Conservation (phyloP, 2,329 filamentous ascomycete species). For the Ilyonectria robusta region DNA sequence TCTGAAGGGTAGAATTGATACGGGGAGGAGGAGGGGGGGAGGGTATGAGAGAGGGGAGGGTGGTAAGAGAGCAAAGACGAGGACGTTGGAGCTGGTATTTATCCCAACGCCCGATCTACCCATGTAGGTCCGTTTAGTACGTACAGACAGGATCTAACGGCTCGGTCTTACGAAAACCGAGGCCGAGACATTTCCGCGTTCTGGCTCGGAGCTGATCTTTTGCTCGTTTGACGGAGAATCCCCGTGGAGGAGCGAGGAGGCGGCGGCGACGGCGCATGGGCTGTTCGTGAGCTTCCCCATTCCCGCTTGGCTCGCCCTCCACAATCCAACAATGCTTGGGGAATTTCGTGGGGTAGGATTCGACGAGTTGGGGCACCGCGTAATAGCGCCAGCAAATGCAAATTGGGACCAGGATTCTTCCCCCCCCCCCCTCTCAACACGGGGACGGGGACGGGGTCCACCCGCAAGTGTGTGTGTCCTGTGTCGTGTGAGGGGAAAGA, state of each 20-base stretch:
- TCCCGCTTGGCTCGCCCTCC: not conserved
- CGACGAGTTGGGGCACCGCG: not conserved
- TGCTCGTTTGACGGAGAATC: constrained; percentile 6
- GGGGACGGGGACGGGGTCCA: not conserved
- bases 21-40: not conserved
- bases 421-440: not conserved
- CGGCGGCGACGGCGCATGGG: not conserved
- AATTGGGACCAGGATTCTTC: not conserved
- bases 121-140: not conserved
- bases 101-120: not conserved
- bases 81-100: constrained; percentile 1
- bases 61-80: not conserved
- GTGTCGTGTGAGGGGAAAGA: not conserved
- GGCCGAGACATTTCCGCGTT: not conserved
- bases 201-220: not conserved
- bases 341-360: not conserved
- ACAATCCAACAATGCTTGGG: not conserved
- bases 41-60: not conserved
- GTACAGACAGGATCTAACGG: not conserved
- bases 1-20: not conserved
- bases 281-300: not conserved
- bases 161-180: not conserved
- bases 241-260: not conserved
- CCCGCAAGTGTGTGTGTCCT: not conserved
- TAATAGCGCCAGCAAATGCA: not conserved